Percentiles rank a stretch among this genome's conserved stretches.
Evolutionary conservation across 2,329 filamentous ascomycete species (phyloP).

Genomic region (Hypoxylon sp.): DNA sequence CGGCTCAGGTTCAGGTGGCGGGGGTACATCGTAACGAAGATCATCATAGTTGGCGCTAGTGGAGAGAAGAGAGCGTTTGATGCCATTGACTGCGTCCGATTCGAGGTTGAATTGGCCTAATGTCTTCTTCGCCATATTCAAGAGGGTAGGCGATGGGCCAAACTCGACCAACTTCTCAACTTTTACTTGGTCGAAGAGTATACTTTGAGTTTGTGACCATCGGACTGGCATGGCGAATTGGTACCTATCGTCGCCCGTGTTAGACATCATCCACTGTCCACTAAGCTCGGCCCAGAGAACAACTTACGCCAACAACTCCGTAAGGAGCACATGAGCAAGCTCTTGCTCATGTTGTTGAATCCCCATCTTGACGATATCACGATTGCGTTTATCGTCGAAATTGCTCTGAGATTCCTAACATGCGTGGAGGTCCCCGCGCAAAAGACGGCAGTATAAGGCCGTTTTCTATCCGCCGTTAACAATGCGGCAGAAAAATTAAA

Average conservation of each 20-base stretch:
- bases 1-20: constrained; percentile 25
- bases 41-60: constrained; percentile 44
- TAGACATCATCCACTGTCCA: neutral
- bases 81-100: constrained; percentile 42
- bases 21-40: constrained; percentile 40
- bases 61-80: constrained; percentile 43
- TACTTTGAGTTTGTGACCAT: constrained; percentile 44
- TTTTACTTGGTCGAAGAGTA: constrained; percentile 42
- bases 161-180: constrained; percentile 43
- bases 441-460: constrained; percentile 1
- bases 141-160: constrained; percentile 41
- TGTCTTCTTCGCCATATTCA: constrained; percentile 45
- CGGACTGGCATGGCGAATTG: constrained; percentile 46
- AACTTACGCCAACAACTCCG: constrained; percentile 44
- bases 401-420: neutral
- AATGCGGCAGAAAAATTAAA: constrained; percentile 8
- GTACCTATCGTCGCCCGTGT: constrained; percentile 33
- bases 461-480: constrained; percentile 2
- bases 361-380: constrained; percentile 26
- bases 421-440: constrained; percentile 3
- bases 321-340: constrained; percentile 46
- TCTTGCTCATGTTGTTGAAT: constrained; percentile 37
- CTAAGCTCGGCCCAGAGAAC: neutral
- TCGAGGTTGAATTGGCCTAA: constrained; percentile 41
- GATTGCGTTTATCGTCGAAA: constrained; percentile 4